Percentiles rank a stretch among this genome's conserved stretches.
phyloP scores from a whole-genome alignment of 495 filamentous ascomycete species.

The Penicillium longicatenatum region DNA sequence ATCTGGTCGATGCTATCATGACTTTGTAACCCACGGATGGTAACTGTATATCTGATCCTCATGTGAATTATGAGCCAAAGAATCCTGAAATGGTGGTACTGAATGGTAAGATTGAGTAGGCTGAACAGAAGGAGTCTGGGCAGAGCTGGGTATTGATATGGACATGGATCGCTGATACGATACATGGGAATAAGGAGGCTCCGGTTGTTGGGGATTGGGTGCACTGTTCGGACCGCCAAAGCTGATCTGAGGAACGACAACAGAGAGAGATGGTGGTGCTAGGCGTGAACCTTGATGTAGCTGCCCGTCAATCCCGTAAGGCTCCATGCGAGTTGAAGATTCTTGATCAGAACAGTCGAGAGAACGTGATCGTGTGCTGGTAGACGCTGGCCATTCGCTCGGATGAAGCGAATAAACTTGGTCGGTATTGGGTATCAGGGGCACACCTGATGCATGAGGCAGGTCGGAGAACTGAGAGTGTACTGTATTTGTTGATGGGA shows the following conservation, averaged over 20 bases:
- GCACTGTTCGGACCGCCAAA: conserved; percentile 8
- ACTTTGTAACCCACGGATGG: not conserved
- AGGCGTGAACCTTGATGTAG: conserved; percentile 15
- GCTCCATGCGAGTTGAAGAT: conserved; percentile 18
- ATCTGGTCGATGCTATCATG: not conserved
- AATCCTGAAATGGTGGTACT: not conserved
- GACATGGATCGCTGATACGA: conserved; percentile 2
- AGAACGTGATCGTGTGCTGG: conserved; percentile 21
- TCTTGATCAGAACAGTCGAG: conserved; percentile 22
- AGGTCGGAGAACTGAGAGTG: conserved; percentile 17
- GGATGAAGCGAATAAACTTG: conserved; percentile 14
- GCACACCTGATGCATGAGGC: conserved; percentile 12
- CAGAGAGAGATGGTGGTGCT: conserved; percentile 5
- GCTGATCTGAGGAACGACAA: conserved; percentile 11
- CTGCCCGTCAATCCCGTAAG: conserved; percentile 22
- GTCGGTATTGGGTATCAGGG: conserved; percentile 14
- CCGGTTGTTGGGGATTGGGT: not conserved
- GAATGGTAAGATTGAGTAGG: not conserved
- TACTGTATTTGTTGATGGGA: conserved; percentile 13
- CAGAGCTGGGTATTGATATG: conserved; percentile 12
- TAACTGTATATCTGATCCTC: not conserved
- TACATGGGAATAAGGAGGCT: conserved; percentile 9
- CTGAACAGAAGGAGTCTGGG: not conserved
- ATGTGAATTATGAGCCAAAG: not conserved
- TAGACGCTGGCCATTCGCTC: conserved; percentile 27